These are phyloP conservation scores for Fusarium sp. DNA, from an alignment of 2,329 filamentous ascomycete genomes.

Conservation along the genomic window DNA sequence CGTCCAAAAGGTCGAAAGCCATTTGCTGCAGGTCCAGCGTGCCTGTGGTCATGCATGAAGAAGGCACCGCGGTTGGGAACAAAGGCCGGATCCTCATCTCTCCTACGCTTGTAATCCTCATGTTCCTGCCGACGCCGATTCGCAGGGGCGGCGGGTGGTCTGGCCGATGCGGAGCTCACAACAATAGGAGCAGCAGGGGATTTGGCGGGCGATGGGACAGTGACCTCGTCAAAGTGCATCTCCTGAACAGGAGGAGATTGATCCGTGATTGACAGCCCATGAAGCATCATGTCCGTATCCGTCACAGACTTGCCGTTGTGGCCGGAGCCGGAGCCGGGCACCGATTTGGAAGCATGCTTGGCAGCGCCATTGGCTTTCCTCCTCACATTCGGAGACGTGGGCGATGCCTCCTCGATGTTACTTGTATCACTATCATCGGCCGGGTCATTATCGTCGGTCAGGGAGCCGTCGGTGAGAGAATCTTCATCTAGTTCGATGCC, in stretches of 20 bases:
- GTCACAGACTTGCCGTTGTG: slow-evolving; percentile 49
- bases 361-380: slow-evolving; percentile 56
- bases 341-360: slow-evolving; percentile 51
- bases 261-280: slow-evolving; percentile 59
- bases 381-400: slow-evolving; percentile 55
- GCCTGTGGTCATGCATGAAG: slow-evolving; percentile 95
- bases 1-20: slow-evolving; percentile 77
- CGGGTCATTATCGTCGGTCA: slow-evolving; percentile 69
- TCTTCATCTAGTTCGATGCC: slow-evolving; percentile 69
- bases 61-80: slow-evolving; percentile 94
- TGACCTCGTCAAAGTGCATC: slow-evolving; percentile 58
- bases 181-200: slow-evolving; percentile 60
- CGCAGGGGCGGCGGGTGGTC: slow-evolving; percentile 64
- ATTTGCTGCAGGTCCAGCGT: slow-evolving; percentile 78
- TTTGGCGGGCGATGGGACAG: slow-evolving; percentile 51
- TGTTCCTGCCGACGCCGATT: slow-evolving; percentile 84
- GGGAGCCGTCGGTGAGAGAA: slow-evolving; percentile 71
- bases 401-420: slow-evolving; percentile 66
- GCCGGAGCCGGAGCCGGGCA: slow-evolving; percentile 50
- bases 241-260: slow-evolving; percentile 54
- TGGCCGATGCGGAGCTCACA: slow-evolving; percentile 62
- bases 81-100: slow-evolving; percentile 89
- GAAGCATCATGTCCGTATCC: slow-evolving; percentile 68
- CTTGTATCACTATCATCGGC: slow-evolving; percentile 71
- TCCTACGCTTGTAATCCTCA: slow-evolving; percentile 87